Evolutionary conservation across 495 filamentous ascomycete genomes (phyloP), one percentile per base, ranked within the genome.

Genomic region (Ramalina peruviana): DNA sequence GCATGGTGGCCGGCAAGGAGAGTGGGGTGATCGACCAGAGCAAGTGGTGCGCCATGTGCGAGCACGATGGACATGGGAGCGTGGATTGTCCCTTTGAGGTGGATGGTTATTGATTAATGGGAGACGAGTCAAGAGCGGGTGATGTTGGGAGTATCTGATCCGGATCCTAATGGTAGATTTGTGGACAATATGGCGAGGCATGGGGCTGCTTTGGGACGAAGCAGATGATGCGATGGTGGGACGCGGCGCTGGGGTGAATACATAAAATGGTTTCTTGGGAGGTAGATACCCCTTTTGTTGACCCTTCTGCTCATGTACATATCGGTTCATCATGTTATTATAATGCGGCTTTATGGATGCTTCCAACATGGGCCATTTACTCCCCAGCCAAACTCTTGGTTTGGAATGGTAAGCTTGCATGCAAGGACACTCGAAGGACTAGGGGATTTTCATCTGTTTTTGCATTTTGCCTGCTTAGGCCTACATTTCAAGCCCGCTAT

Each of bases 31-130:
- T 92, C 51, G 86, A 98, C 58, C 78, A 79, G 54, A 71, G 78
- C 49, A 94, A 92, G 67, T 99, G 92, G 92, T 99, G 92, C 67
- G 92, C 93, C 47, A 71, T 97, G 41, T 99, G 92, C 63, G 92
- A 99, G 71, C 76, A 83, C 48, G 93, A 97, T 60, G 92, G 92
- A 27, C 92, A 99, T 60, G 85, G 92, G 63, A 94, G 88, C 60
- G 87, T 93, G 52, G 86, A 93, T 63, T 97, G 90, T 69, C 90
- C 89, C 13, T 83, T 93, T 66, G 89, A 96, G 63, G 87, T 90
- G 61, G 83, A 78, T 58, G 23, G 13, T 43, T 54, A 43, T 27
- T 49, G 38, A 54, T 49, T 3, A n/a, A 7, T 33, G 30, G 7
- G 30, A 7, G 30, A 2, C 3, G 12, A 7, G 12, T 33, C 2